Evolutionary conservation across 2,329 filamentous ascomycete genomes (phyloP).

Genomic region (Claviceps purpurea): DNA sequence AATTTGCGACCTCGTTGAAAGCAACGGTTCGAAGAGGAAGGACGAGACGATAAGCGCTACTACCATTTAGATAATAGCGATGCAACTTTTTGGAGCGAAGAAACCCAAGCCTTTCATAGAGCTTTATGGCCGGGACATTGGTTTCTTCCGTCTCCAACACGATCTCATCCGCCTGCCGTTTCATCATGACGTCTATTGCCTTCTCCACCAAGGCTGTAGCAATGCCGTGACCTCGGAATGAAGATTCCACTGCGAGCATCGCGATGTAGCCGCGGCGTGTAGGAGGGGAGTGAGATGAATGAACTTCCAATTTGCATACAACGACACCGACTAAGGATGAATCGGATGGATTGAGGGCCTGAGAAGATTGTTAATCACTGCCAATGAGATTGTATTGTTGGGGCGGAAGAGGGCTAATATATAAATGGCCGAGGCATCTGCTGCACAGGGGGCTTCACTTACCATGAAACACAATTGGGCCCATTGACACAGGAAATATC

Average conservation of each 20-base stretch:
- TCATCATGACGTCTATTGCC: constrained; percentile 84
- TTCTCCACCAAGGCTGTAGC: constrained; percentile 77
- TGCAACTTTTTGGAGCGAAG: constrained; percentile 84
- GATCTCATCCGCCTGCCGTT: constrained; percentile 77
- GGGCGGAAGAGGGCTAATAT: neutral
- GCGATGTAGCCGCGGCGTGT: constrained; percentile 87
- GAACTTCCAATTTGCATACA: constrained; percentile 85
- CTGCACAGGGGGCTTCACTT: constrained; percentile 3
- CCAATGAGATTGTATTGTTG: neutral
- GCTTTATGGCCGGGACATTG: constrained; percentile 75
- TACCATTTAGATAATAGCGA: constrained; percentile 92
- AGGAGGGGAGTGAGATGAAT: constrained; percentile 64
- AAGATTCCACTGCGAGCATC: constrained; percentile 84
- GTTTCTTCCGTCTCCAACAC: constrained; percentile 93
- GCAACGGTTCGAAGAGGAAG: constrained; percentile 55
- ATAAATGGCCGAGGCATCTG: neutral
- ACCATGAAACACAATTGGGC: constrained; percentile 95
- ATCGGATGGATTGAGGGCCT: constrained; percentile 48
- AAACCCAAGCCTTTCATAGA: constrained; percentile 90
- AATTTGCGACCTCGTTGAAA: constrained; percentile 23
- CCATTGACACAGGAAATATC: constrained; percentile 98
- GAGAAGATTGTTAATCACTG: constrained; percentile 4
- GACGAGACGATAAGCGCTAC: constrained; percentile 80
- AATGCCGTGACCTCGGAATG: constrained; percentile 72
- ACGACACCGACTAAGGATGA: constrained; percentile 72